Base-by-base conservation (phyloP, 1,284 basidiomycete species). In the Ustilago cynodontis region DNA sequence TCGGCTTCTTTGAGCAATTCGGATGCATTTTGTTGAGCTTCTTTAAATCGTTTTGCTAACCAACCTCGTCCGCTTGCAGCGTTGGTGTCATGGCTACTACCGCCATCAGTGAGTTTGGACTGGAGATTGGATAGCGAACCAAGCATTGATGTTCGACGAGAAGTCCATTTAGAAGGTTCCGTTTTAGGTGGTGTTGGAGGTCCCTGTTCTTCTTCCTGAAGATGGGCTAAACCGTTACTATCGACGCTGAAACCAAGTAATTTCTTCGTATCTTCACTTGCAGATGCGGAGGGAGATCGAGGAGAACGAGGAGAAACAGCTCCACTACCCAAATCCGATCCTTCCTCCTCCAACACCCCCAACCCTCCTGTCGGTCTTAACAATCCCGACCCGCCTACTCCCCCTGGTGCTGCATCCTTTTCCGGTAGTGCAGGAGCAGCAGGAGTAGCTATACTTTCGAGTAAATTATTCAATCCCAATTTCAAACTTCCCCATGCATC, bases 401-500 rank as follows among this genome's bases (percentile, higher is more conserved):
- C 4, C 49, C 29, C 56, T 50, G 51, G 55, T 60, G 59, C 35
- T 57, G 59, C 26, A 60, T 37, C 24, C n/a, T 20, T 24, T 39
- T 35, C 29, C 35, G 35, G 35, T 13, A 16, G 3, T 14, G 35
- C 9, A 9, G 35, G 35, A 11, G 47, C 26, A 20, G n/a, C 20
- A 20, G 41, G 29, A n/a, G 39, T 39, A 1, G 70, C 60, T 1
- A 77, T 60, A 28, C 63, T 66, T 20, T 77, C 75, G n/a, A 77
- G 24, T 11, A 77, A 49, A 33, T 59, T 73, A 24, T 58, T 67
- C 11, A 77, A 24, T 39, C 69, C 66, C n/a, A 28, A 57, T 47
- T 77, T 77, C 53, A 77, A 29, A n/a, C 37, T 65, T 5, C 57
- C 64, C 75, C 75, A 77, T 3, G 75, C 75, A 28, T 77, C 75